These are phyloP conservation scores for Xylariaceae sp. DNA, from an alignment of 2,329 filamentous ascomycete genomes.

Conservation along the genomic window DNA sequence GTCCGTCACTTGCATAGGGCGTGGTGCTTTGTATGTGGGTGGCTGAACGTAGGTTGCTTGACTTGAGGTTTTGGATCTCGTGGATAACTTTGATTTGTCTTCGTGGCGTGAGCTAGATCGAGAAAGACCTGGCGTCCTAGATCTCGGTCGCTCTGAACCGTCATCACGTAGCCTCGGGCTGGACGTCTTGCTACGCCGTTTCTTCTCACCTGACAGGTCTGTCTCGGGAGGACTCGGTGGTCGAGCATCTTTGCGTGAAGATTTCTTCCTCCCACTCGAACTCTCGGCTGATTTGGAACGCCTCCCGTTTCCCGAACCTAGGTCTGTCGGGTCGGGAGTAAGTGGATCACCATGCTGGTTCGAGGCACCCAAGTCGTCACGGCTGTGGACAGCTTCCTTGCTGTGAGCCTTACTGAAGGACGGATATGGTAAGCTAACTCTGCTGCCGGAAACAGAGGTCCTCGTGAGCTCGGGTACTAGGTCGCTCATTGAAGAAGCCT, in stretches of 20 bases:
- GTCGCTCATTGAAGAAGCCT: constrained; percentile 41
- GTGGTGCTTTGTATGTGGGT: constrained; percentile 40
- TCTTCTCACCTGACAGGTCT: constrained; percentile 57
- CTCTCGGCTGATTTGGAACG: constrained; percentile 57
- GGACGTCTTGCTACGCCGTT: constrained; percentile 44
- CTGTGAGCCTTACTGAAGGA: constrained; percentile 75
- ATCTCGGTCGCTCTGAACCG: constrained; percentile 48
- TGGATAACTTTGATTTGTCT: constrained; percentile 58
- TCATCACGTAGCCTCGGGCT: constrained; percentile 47
- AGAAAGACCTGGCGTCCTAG: constrained; percentile 51
- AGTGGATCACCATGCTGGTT: constrained; percentile 50
- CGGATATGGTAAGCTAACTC: constrained; percentile 43
- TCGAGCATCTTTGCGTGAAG: constrained; percentile 51
- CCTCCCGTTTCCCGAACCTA: constrained; percentile 58
- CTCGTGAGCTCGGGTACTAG: constrained; percentile 40
- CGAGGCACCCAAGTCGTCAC: constrained; percentile 53
- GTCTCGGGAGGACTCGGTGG: constrained; percentile 71
- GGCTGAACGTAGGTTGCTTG: constrained; percentile 59
- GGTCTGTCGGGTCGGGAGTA: constrained; percentile 76
- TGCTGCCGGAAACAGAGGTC: constrained; percentile 35
- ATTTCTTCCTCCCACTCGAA: constrained; percentile 49
- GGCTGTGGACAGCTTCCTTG: constrained; percentile 78
- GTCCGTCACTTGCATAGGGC: constrained; percentile 36
- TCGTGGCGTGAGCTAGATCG: constrained; percentile 54
- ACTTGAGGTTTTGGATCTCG: constrained; percentile 62